Percentiles rank a stretch among this genome's conserved stretches.
Evolutionary conservation across 192 early-diverging fungal species (phyloP).

Genomic region (Coemansia guatemalensis): DNA sequence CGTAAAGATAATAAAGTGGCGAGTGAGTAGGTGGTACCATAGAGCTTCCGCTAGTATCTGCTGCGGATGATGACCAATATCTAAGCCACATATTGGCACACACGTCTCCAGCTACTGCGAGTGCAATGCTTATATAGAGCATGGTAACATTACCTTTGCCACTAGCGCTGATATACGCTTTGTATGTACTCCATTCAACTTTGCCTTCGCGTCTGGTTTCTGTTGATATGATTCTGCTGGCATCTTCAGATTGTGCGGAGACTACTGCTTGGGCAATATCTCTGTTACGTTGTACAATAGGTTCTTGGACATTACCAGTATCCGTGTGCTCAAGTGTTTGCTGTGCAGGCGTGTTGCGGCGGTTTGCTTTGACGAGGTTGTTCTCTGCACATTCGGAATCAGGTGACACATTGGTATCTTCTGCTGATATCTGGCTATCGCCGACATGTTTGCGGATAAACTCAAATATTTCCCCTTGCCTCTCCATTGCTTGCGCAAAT

Average conservation of each 20-base stretch:
- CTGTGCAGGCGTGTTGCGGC: conserved; percentile 18
- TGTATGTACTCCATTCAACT: conserved; percentile 78
- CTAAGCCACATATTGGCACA: conserved; percentile 67
- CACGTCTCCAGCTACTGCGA: conserved; percentile 57
- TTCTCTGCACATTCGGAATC: conserved; percentile 26
- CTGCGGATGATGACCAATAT: conserved; percentile 64
- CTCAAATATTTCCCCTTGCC: conserved; percentile 60
- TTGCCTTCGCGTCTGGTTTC: conserved; percentile 84
- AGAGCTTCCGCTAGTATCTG: not conserved
- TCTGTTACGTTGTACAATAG: not conserved
- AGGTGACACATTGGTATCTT: conserved; percentile 6
- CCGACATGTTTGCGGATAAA: conserved; percentile 44
- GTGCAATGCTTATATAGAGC: conserved; percentile 59
- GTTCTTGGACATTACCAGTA: conserved; percentile 16
- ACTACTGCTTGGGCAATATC: not conserved
- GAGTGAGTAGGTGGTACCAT: conserved; percentile 17
- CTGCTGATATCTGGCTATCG: conserved; percentile 1
- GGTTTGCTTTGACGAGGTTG: conserved; percentile 16
- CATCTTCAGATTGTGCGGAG: conserved; percentile 25
- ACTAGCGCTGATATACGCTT: conserved; percentile 75
- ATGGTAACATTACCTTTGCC: conserved; percentile 56
- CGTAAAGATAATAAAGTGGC: conserved; percentile 62
- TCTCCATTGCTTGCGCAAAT: conserved; percentile 65
- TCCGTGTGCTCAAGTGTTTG: conserved; percentile 53
- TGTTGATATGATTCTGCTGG: conserved; percentile 56